phyloP scores from a whole-genome alignment of 75 land plant genomes.

The Chamaecyparis obtusa region DNA sequence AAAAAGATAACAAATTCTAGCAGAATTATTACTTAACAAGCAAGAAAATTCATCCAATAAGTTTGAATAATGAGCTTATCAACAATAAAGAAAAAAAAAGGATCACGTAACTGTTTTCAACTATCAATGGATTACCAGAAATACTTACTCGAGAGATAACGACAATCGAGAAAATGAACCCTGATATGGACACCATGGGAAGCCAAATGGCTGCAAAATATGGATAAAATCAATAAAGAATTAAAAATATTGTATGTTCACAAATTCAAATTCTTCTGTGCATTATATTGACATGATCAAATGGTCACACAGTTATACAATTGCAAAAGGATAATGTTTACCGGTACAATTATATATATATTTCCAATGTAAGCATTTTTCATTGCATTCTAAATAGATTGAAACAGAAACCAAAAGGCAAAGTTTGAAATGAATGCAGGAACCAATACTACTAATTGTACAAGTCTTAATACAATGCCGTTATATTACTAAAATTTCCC shows the following conservation, averaged over 20 bases:
- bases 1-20: neutral
- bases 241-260: neutral
- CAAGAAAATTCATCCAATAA: neutral
- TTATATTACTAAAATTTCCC: neutral
- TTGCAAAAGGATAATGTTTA: neutral
- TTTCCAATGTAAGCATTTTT: neutral
- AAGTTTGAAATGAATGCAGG: neutral
- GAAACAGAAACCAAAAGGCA: neutral
- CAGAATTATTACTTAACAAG: neutral
- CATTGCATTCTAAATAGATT: neutral
- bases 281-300: neutral
- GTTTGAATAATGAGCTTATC: neutral
- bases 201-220: constrained; percentile 7
- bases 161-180: constrained; percentile 11
- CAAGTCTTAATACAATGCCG: neutral
- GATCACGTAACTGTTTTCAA: neutral
- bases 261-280: neutral
- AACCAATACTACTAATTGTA: neutral
- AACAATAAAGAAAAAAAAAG: neutral
- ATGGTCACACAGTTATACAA: neutral
- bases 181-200: constrained; percentile 14
- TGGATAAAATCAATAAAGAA: neutral
- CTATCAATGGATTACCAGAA: neutral
- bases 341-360: neutral
- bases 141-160: constrained; percentile 12